Evolutionary conservation across 2,329 filamentous ascomycete species (phyloP).

Genomic region (Basipetospora chlamydospora): DNA sequence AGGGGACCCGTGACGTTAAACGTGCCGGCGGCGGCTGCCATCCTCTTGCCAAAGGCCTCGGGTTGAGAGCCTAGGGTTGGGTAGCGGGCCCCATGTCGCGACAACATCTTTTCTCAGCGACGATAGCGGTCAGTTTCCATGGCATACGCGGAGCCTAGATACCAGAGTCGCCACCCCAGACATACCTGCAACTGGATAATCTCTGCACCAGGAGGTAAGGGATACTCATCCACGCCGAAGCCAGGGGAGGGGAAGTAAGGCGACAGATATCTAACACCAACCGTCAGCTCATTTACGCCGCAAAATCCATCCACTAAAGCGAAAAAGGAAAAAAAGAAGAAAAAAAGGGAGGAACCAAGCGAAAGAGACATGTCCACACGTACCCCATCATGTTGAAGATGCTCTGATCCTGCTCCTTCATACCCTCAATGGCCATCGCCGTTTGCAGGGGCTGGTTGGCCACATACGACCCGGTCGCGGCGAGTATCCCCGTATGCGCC

Average conservation of each 20-base stretch:
- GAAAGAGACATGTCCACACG: constrained; percentile 4
- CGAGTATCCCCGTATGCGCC: constrained; percentile 54
- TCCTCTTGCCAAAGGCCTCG: constrained; percentile 36
- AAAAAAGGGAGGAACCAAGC: not conserved
- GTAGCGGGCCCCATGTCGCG: constrained; percentile 60
- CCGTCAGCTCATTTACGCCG: too few species aligned
- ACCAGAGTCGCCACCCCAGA: not conserved
- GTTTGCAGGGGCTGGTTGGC: constrained; percentile 60
- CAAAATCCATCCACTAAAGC: too few species aligned
- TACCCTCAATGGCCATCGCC: constrained; percentile 48
- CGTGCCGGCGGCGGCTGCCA: constrained; percentile 37
- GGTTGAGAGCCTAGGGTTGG: constrained; percentile 48
- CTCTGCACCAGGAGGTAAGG: constrained; percentile 49
- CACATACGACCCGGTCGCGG: constrained; percentile 49
- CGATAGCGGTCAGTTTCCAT: too few species aligned
- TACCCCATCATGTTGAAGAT: constrained; percentile 58
- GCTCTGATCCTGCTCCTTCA: constrained; percentile 39
- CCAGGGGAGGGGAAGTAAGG: constrained; percentile 59
- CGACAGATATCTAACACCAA: constrained; percentile 35
- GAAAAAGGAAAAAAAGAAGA: too few species aligned
- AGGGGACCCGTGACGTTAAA: constrained; percentile 44
- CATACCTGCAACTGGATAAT: constrained; percentile 48
- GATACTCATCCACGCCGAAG: constrained; percentile 60
- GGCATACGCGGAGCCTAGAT: not conserved
- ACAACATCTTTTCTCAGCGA: constrained; percentile 55